Evolutionary conservation across 140 eudicot species (phyloP), one percentile per base, ranked within the genome.

Genomic region (Anethum foeniculum): DNA sequence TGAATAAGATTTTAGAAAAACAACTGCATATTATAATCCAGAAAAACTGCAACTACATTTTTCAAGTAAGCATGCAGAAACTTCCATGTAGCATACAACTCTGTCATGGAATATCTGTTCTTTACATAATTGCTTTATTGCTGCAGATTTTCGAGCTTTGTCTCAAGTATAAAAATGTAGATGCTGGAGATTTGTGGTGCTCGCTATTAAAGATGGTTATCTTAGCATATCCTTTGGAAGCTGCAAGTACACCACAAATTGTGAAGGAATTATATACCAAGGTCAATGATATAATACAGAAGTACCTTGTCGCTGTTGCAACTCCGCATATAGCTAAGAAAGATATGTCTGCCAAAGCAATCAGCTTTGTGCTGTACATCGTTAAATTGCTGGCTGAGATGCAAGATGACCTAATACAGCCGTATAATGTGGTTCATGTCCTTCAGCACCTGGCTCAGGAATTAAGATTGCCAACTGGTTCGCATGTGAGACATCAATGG

Each of bases 371-470:
- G 39, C 91, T 95, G 46, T 88, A 89, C 82, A 90, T 95, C 75
- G 86, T 91, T 52, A 92, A 89, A 81, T 88, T 97, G 15, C 80
- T 95, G 84, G 87, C 93, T 30, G 97, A 95, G 80, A 97, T 95
- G 79, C 97, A 89, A 62, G 93, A 91, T 80, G 89, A 83, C 80
- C 85, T 92, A 30, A 83, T 91, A 67, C 97, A 92, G 14, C 97
- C 98, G 25, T 82, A 79, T 43, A 87, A 85, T 79, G 78, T 95
- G 87, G 93, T 90, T 39, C 93, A 91, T 77, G 91, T 95, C 67
- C 92, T 95, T 81, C 99, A 88, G 86, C 98, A 97, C 71, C 87
- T 95, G 83, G 98, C 98, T 79, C 96, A 97, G 64, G 99, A 92
- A 83, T 78, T 91, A 89, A 95, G 90, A 76, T 85, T 92, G 30